Evolutionary conservation across 78 protist species (phyloP).

Genomic region (Cavenderia fasciculata): DNA sequence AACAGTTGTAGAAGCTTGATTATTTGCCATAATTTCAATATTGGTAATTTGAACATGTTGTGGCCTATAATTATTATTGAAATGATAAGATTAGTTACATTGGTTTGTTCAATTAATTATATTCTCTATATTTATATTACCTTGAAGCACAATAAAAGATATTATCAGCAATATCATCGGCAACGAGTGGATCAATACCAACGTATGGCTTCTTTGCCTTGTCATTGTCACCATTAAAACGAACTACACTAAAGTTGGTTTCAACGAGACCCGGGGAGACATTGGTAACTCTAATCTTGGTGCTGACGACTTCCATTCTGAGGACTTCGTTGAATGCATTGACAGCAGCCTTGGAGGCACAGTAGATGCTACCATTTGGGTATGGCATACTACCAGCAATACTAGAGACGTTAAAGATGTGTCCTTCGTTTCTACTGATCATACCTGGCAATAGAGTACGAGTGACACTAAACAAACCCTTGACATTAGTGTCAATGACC

Average conservation of each 20-base stretch:
- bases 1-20: constrained; percentile 68
- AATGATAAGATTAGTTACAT: neutral
- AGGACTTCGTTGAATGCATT: constrained; percentile 77
- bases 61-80: no score
- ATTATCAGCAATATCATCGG: constrained; percentile 84
- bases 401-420: constrained; percentile 75
- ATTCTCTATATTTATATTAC: no score
- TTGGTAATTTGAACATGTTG: constrained; percentile 83
- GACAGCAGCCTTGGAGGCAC: constrained; percentile 88
- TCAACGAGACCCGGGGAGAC: constrained; percentile 87
- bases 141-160: constrained; percentile 72
- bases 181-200: constrained; percentile 61
- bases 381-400: constrained; percentile 84
- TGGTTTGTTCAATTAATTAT: neutral
- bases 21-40: constrained; percentile 62
- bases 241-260: constrained; percentile 78
- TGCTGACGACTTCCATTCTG: constrained; percentile 80
- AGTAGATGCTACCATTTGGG: constrained; percentile 78
- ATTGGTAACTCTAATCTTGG: constrained; percentile 81
- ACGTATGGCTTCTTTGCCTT: constrained; percentile 77
- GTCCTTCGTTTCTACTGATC: constrained; percentile 65
- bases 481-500: constrained; percentile 74
- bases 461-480: constrained; percentile 62
- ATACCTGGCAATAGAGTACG: constrained; percentile 58
- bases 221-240: constrained; percentile 77